These are phyloP conservation scores for Dactylella cylindrospora DNA, from an alignment of 2,329 filamentous ascomycete genomes.

Conservation along the genomic window DNA sequence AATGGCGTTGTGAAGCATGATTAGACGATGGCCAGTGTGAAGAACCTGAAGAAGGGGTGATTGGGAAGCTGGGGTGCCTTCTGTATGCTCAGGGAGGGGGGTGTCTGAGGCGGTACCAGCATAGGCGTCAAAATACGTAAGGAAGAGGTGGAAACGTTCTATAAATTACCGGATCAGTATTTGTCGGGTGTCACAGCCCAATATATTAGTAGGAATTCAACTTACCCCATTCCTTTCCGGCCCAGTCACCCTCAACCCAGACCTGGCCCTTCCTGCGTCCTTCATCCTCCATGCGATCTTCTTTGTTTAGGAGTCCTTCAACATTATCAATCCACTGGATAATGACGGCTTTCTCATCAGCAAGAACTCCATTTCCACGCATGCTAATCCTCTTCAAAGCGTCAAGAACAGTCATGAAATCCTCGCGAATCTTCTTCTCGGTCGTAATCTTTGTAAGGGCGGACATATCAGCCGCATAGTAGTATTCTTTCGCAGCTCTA, in stretches of 20 bases:
- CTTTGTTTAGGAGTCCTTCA: conserved; percentile 71
- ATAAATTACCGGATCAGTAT: conserved; percentile 33
- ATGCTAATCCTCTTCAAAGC: conserved; percentile 88
- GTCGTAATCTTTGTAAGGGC: conserved; percentile 82
- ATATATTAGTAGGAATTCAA: conserved; percentile 48
- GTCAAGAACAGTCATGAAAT: conserved; percentile 83
- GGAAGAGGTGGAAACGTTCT: conserved; percentile 50
- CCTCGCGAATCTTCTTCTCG: conserved; percentile 79
- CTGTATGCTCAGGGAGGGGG: conserved; percentile 38
- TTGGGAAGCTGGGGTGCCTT: conserved; percentile 56
- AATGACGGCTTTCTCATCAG: conserved; percentile 76
- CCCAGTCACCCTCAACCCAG: conserved; percentile 81
- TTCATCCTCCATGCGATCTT: conserved; percentile 73
- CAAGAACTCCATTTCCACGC: conserved; percentile 73
- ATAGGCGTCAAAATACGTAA: conserved; percentile 48
- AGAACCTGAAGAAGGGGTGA: conserved; percentile 74
- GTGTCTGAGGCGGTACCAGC: conserved; percentile 24
- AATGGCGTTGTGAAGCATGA: conserved; percentile 85
- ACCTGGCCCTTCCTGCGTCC: conserved; percentile 69
- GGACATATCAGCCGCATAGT: conserved; percentile 85
- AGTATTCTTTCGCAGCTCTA: conserved; percentile 91
- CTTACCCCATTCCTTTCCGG: conserved; percentile 64
- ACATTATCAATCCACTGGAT: conserved; percentile 77
- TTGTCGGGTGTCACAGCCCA: conserved; percentile 20
- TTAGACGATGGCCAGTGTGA: conserved; percentile 75